Evolutionary conservation across 257 asterid species (phyloP).

Genomic region (Solanum chilense): DNA sequence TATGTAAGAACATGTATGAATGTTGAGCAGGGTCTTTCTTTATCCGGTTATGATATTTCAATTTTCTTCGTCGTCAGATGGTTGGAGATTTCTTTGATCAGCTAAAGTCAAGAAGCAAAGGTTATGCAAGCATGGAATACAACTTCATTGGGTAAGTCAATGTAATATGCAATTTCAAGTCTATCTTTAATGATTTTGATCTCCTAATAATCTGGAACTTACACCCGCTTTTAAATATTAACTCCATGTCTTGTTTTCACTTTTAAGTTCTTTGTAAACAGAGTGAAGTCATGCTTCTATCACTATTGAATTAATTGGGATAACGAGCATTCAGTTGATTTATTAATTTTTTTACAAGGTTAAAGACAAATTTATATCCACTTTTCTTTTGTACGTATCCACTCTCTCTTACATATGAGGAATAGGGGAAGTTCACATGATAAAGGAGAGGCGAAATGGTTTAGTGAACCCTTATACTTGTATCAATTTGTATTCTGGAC

Average conservation of each 20-base stretch:
- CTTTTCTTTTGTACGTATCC: background rate
- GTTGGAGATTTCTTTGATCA: slow-evolving; percentile 99
- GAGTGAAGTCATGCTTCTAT: background rate
- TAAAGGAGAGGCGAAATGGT: background rate
- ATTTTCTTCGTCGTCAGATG: slow-evolving; percentile 62
- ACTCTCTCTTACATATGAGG: background rate
- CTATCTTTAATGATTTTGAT: background rate
- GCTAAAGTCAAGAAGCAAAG: slow-evolving; percentile 95
- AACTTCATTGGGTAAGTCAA: slow-evolving; percentile 66
- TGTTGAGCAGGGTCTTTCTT: background rate
- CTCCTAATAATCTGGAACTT: background rate
- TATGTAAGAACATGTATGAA: background rate
- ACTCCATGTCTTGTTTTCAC: background rate
- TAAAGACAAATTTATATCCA: background rate
- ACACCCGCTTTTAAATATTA: background rate
- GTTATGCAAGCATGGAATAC: slow-evolving; percentile 99
- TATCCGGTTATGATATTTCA: background rate
- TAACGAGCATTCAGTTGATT: background rate
- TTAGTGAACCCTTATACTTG: no score
- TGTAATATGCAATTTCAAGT: background rate
- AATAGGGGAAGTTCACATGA: background rate
- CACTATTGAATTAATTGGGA: background rate
- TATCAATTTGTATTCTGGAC: no score
- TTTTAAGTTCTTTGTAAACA: background rate
- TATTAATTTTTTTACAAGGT: background rate